Evolutionary conservation across 441 rosid genomes (phyloP), one percentile per base, ranked within the genome.

Genomic region (Croton setiger): DNA sequence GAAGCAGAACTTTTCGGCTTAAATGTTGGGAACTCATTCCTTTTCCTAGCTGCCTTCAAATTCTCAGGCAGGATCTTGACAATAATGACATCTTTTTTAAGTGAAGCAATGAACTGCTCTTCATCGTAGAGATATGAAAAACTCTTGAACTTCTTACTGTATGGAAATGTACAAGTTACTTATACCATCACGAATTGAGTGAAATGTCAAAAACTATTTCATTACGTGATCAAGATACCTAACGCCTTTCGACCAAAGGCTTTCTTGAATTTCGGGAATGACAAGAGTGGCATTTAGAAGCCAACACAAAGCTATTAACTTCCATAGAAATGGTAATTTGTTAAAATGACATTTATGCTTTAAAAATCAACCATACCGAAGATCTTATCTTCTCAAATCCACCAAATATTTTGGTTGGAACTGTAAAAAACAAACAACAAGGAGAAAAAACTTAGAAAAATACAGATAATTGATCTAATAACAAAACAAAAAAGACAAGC

Each of bases 241-340:
- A 76, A 96, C 75, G 82, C 93, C 93, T 84, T 90, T 96, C 35
- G 97, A 87, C 68, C 83, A 93, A 70, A 87, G 87, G 82, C 88
- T 86, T 75, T 90, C 84, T 84, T 96, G 98, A 80, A 96, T 88
- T 87, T 96, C 99, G 66, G 99, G 99, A 88, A 96, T 85, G 84
- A 93, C 88, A 77, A 96, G 99, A 72, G 99, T 96, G 82, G 98
- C 99, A 92, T 96, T 96, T 76, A 96, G 79, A 84, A 96, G 99
- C 93, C 98, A 27, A 27, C 1, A 27, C 31, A 76, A 84, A 7
- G 88, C 88, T 81, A 88, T 72, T 80, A 81, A 76, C 75, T 76
- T 73, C 71, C 80, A 17, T 66, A 79, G 70, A 59, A 76, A 68
- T 74, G 52, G 59, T 47, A 64, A 27, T 1, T 27, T 27, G 31